Evolutionary conservation across 148 eudicot species (phyloP).

Genomic region (Oxyria digyna): DNA sequence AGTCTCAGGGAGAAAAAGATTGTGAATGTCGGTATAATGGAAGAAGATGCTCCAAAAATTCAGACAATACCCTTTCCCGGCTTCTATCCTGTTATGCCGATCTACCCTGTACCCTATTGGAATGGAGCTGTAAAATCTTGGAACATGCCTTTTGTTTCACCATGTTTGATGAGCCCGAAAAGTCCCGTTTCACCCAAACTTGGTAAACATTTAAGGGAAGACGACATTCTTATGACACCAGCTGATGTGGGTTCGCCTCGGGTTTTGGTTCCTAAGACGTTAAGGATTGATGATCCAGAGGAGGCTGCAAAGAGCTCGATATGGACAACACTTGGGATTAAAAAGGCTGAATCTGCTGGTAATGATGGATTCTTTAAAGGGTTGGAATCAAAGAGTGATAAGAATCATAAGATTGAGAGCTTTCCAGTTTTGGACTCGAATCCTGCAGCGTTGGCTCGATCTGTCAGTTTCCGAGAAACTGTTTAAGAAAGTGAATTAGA

Average conservation of each 20-base stretch:
- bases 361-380: conserved; percentile 54
- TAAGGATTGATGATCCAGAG: conserved; percentile 87
- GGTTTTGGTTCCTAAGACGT: conserved; percentile 64
- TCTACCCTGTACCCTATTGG: conserved; percentile 69
- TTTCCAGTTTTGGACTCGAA: conserved; percentile 42
- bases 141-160: conserved; percentile 46
- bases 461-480: conserved; percentile 59
- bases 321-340: conserved; percentile 89
- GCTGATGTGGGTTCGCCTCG: conserved; percentile 14
- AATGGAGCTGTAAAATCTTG: conserved; percentile 48
- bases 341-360: conserved; percentile 32
- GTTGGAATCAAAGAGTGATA: conserved; percentile 43
- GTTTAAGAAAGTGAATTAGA: not conserved
- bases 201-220: conserved; percentile 74
- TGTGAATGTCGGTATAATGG: conserved; percentile 14
- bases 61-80: conserved; percentile 40
- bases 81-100: conserved; percentile 50
- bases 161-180: conserved; percentile 22
- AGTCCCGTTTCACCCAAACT: conserved; percentile 37
- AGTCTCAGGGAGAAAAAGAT: conserved; percentile 27
- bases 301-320: conserved; percentile 92
- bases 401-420: conserved; percentile 17
- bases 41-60: conserved; percentile 18
- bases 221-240: conserved; percentile 28
- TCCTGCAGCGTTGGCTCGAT: conserved; percentile 82